Base-by-base conservation (phyloP, 1,284 basidiomycete genomes). In the Cryptococcus sp. region DNA sequence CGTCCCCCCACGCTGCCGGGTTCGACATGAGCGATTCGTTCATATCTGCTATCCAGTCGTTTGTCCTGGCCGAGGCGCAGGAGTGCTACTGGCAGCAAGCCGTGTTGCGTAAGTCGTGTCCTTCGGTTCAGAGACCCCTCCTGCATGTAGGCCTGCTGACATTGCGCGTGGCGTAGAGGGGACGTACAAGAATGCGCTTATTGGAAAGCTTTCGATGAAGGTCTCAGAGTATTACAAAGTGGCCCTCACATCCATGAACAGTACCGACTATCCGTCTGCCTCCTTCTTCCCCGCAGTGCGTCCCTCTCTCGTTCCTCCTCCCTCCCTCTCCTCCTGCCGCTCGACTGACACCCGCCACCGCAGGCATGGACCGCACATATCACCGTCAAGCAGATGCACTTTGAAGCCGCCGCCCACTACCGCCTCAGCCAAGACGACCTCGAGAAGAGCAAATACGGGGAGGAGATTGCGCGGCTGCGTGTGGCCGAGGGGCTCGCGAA, bases 71-170 rank as follows among this genome's bases (percentile, higher is more conserved):
- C 0, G 92, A 98, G 77, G 94, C 93, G 0, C 94, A 98, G 69
- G 95, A 98, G 79, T 96, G 92, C 69, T 90, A 87, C 53, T 98
- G 95, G 94, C 93, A 96, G 72, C 85, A 88, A 65, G 94, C 92
- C 6, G 87, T 89, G 61, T 78, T 91, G 60, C 88, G 91, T 90
- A 70, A 69, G 75, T 68, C 21, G 6, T n/a, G 16, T 44, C 24
- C 21, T 15, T 50, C 50, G 52, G 18, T 20, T 53, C 44, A 13
- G 15, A 6, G 18, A 23, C 28, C 38, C 42, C 37, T 6, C 15
- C 33, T 18, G 24, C 20, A 5, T 15, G 18, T 5, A 46, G 9
- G 35, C 46, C 36, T 16, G 50, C 62, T 64, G 49, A 62, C 53
- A 49, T 54, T 13, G 36, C 4, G 12, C 47, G 23, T 44, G 33